phyloP scores from a whole-genome alignment of 1,284 basidiomycete species.

The Limonomyces culmigenus region DNA sequence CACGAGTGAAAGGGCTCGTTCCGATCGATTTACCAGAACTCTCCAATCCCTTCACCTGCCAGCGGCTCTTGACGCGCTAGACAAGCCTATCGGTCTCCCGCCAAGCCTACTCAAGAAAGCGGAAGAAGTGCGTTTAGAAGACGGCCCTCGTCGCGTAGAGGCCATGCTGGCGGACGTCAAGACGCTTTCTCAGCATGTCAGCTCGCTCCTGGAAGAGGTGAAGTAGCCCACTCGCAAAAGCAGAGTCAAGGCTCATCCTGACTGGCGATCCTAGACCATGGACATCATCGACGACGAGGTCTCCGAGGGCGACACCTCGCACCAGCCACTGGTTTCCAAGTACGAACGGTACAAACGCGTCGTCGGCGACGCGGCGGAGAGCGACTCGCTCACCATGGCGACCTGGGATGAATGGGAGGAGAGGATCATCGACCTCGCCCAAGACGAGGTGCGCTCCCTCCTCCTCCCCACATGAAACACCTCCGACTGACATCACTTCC shows the following conservation, averaged over 20 bases:
- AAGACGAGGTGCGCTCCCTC: constrained; percentile 40
- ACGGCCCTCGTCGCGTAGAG: constrained; percentile 61
- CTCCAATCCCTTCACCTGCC: constrained; percentile 70
- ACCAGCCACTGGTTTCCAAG: constrained; percentile 53
- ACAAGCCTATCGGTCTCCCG: constrained; percentile 76
- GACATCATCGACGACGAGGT: constrained; percentile 81
- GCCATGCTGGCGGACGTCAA: constrained; percentile 61
- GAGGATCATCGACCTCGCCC: constrained; percentile 53
- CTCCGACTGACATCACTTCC: background rate
- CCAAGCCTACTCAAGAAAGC: constrained; percentile 78
- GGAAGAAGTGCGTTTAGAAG: constrained; percentile 67
- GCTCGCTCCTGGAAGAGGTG: constrained; percentile 62
- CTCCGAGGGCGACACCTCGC: constrained; percentile 36
- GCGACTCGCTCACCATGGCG: constrained; percentile 57
- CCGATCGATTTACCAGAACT: constrained; percentile 23
- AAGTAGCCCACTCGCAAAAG: too few relatives aligned
- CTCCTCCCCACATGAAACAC: background rate
- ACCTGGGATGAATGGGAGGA: constrained; percentile 84
- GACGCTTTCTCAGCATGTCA: constrained; percentile 46
- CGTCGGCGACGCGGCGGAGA: constrained; percentile 55
- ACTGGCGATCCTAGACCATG: constrained; percentile 73
- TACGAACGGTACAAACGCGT: constrained; percentile 56
- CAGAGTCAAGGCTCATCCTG: too few relatives aligned
- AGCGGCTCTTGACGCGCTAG: constrained; percentile 75
- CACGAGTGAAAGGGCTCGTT: background rate